Evolutionary conservation across 1,139 yeast species (phyloP).

Genomic region (Debaryomyces nepalensis): DNA sequence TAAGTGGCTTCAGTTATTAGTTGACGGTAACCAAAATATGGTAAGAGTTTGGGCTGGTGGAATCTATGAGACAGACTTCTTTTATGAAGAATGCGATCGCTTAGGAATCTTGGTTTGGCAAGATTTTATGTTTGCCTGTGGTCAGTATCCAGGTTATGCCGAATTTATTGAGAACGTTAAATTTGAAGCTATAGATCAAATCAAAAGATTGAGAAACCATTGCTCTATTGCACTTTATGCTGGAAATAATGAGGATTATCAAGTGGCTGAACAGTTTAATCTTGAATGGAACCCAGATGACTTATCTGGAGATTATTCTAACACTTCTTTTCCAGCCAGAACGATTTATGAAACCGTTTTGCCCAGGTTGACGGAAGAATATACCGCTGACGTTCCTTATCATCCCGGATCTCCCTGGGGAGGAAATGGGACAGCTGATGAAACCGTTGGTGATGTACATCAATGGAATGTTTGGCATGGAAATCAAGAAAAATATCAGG

Average conservation of each 20-base stretch:
- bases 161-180: slow-evolving; percentile 34
- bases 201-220: slow-evolving; percentile 41
- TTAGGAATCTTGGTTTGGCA: slow-evolving; percentile 53
- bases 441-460: slow-evolving; percentile 48
- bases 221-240: slow-evolving; percentile 38
- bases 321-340: slow-evolving; percentile 45
- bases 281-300: too few species aligned
- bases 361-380: slow-evolving; percentile 33
- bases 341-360: slow-evolving; percentile 41
- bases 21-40: slow-evolving; percentile 48
- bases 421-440: slow-evolving; percentile 30
- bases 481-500: slow-evolving; percentile 45
- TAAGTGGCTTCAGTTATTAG: slow-evolving; percentile 36
- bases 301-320: slow-evolving; percentile 24
- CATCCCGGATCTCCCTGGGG: slow-evolving; percentile 50
- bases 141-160: slow-evolving; percentile 47
- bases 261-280: slow-evolving; percentile 49
- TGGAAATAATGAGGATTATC: slow-evolving; percentile 56
- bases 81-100: slow-evolving; percentile 49
- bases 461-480: slow-evolving; percentile 60
- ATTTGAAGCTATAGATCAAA: slow-evolving; percentile 38
- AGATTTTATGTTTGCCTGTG: slow-evolving; percentile 59
- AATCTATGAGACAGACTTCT: slow-evolving; percentile 43
- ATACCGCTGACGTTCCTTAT: slow-evolving; percentile 35
- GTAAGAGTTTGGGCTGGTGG: slow-evolving; percentile 58